Conservation (phyloP, 768 basidiomycete genomes). For the Boletellus sp. region DNA sequence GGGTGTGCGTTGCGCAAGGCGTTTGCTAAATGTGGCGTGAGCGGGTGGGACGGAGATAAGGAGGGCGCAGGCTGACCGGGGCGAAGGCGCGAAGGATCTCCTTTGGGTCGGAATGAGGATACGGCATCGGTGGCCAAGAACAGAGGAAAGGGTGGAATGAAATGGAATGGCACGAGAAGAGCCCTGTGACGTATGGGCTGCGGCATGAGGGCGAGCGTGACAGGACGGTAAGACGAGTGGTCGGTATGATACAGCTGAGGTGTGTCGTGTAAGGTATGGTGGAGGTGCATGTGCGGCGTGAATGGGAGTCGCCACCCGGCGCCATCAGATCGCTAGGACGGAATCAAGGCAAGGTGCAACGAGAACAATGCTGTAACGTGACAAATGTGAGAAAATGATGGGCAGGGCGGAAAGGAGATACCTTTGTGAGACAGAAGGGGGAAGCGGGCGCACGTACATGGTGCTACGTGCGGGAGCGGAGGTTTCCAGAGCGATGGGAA, state of each 20-base stretch:
- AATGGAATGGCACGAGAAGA: neutral
- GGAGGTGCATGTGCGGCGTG: slow-evolving; percentile 26
- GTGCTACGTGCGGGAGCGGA: slow-evolving; percentile 15
- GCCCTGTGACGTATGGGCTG: slow-evolving; percentile 25
- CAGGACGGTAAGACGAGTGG: neutral
- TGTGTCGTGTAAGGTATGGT: slow-evolving; percentile 22
- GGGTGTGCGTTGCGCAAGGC: slow-evolving; percentile 52
- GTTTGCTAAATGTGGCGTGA: slow-evolving; percentile 6
- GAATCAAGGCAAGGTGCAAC: slow-evolving; percentile 3
- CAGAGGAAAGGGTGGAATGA: slow-evolving; percentile 1
- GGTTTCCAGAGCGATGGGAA: slow-evolving; percentile 17
- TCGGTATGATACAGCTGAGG: slow-evolving; percentile 24
- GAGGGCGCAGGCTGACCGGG: slow-evolving; percentile 30
- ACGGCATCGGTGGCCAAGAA: slow-evolving; percentile 18
- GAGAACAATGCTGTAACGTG: slow-evolving; percentile 8
- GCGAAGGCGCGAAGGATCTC: slow-evolving; percentile 40
- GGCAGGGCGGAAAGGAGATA: neutral
- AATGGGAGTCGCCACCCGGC: slow-evolving; percentile 7
- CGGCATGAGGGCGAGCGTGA: neutral
- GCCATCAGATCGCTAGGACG: slow-evolving; percentile 8
- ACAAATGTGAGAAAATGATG: slow-evolving; percentile 16
- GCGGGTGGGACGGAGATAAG: neutral
- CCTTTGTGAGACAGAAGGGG: neutral
- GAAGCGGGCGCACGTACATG: slow-evolving; percentile 6
- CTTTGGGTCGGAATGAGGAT: slow-evolving; percentile 23